Evolutionary conservation across 768 basidiomycete species (phyloP).

Genomic region (Tylopilus vinaceipallidus): DNA sequence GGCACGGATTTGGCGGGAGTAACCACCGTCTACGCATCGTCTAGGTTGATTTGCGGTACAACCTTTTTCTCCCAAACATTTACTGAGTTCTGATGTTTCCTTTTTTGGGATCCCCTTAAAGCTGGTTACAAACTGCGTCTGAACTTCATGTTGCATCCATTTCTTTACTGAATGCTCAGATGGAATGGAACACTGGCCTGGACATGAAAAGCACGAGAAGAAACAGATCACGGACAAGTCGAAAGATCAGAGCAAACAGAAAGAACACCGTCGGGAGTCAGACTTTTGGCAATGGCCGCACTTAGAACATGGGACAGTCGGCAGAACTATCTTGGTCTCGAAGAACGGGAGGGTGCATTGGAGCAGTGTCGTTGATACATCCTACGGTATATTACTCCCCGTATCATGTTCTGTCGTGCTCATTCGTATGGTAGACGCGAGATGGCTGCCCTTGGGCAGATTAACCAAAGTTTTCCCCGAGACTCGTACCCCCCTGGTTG

Average conservation of each 20-base stretch:
- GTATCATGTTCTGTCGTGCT: not conserved
- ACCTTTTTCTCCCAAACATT: conserved; percentile 5
- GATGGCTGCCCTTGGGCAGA: conserved; percentile 32
- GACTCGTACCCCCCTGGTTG: conserved; percentile 42
- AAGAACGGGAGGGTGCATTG: conserved; percentile 48
- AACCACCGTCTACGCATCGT: conserved; percentile 40
- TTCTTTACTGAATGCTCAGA: conserved; percentile 31
- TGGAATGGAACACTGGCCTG: conserved; percentile 81
- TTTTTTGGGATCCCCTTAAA: conserved; percentile 11
- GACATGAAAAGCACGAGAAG: conserved; percentile 40
- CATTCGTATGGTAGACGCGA: conserved; percentile 26
- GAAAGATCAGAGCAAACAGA: conserved; percentile 16
- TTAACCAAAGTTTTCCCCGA: conserved; percentile 54
- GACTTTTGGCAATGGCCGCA: conserved; percentile 46
- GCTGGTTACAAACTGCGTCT: conserved; percentile 9
- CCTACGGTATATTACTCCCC: conserved; percentile 17
- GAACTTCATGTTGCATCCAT: conserved; percentile 26
- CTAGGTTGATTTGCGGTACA: conserved; percentile 8
- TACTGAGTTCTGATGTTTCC: conserved; percentile 7
- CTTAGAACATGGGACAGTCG: conserved; percentile 55
- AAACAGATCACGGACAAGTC: conserved; percentile 25
- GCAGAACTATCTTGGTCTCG: conserved; percentile 53
- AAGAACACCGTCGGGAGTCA: conserved; percentile 29
- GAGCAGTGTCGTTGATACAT: conserved; percentile 40
- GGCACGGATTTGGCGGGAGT: too few relatives aligned